Evolutionary conservation across 1,284 basidiomycete genomes (phyloP).

Genomic region (Neotropicomus parvogracilis): DNA sequence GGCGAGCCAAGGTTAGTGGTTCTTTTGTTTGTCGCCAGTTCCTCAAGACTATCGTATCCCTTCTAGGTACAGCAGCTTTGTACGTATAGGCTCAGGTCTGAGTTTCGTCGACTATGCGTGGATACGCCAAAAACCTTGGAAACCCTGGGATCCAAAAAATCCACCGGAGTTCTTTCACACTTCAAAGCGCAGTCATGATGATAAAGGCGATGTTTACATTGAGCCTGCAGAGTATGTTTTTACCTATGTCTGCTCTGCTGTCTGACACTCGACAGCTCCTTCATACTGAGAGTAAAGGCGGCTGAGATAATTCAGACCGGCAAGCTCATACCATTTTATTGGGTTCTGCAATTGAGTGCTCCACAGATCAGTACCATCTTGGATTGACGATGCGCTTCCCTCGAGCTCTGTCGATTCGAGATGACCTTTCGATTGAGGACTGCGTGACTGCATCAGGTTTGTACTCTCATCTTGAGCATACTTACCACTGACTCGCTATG

Average conservation of each 20-base stretch:
- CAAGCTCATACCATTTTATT: constrained; percentile 27
- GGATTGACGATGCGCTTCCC: constrained; percentile 86
- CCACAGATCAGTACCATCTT: constrained; percentile 66
- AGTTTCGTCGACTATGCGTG: constrained; percentile 81
- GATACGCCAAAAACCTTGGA: constrained; percentile 75
- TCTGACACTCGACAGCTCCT: constrained; percentile 52
- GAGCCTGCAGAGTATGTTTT: constrained; percentile 69
- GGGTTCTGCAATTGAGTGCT: neutral
- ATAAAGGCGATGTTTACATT: constrained; percentile 79
- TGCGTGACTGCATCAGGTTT: constrained; percentile 67
- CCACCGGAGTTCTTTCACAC: constrained; percentile 62
- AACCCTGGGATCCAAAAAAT: constrained; percentile 60
- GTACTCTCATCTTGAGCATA: constrained; percentile 8
- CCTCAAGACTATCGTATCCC: neutral
- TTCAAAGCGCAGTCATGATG: constrained; percentile 58
- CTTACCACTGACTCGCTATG: neutral
- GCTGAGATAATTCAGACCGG: constrained; percentile 80
- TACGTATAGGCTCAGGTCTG: constrained; percentile 83
- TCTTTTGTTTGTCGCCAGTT: neutral
- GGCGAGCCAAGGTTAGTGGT: constrained; percentile 57
- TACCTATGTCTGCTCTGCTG: neutral
- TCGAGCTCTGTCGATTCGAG: constrained; percentile 74
- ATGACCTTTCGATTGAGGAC: constrained; percentile 64
- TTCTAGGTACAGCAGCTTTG: constrained; percentile 71
- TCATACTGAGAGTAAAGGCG: constrained; percentile 87